phyloP scores from a whole-genome alignment of 2,329 filamentous ascomycete species.

The Basipetospora chlamydospora region DNA sequence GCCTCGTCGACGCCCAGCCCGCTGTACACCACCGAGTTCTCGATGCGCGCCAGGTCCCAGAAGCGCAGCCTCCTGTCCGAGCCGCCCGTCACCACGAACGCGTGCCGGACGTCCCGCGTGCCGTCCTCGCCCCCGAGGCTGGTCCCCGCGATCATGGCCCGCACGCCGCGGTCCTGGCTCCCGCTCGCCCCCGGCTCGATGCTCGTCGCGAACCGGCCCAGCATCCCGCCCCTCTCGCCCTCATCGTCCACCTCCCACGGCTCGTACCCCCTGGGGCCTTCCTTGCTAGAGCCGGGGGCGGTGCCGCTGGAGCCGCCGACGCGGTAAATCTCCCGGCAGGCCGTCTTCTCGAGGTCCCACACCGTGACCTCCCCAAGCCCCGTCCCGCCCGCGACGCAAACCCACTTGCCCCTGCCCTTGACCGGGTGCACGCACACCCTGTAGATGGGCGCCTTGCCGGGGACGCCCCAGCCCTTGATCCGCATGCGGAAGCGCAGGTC shows the following conservation, averaged over 20 bases:
- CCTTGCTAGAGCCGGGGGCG: too few relatives aligned
- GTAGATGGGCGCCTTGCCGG: constrained; percentile 66
- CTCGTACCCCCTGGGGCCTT: constrained; percentile 54
- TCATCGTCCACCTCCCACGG: constrained; percentile 87
- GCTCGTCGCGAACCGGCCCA: constrained; percentile 67
- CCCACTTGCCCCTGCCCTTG: constrained; percentile 65
- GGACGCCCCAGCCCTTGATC: constrained; percentile 76
- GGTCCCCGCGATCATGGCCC: constrained; percentile 59
- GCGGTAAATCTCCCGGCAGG: constrained; percentile 81
- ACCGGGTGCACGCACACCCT: constrained; percentile 65
- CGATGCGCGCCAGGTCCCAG: constrained; percentile 73
- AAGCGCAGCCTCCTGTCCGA: constrained; percentile 85
- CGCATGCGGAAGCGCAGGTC: constrained; percentile 88
- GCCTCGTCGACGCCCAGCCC: constrained; percentile 57
- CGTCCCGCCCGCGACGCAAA: constrained; percentile 80
- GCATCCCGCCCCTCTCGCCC: constrained; percentile 70
- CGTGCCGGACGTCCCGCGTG: constrained; percentile 59
- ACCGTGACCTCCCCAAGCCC: constrained; percentile 80
- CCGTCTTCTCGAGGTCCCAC: constrained; percentile 85
- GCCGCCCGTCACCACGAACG: constrained; percentile 76
- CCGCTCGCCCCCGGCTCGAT: constrained; percentile 39
- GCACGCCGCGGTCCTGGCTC: constrained; percentile 51
- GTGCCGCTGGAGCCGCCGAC: too few relatives aligned
- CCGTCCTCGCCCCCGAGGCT: constrained; percentile 59
- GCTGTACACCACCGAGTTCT: constrained; percentile 68